These are phyloP conservation scores for Phytophthora litchii DNA, from an alignment of 352 stramenopile genomes.

Conservation along the genomic window DNA sequence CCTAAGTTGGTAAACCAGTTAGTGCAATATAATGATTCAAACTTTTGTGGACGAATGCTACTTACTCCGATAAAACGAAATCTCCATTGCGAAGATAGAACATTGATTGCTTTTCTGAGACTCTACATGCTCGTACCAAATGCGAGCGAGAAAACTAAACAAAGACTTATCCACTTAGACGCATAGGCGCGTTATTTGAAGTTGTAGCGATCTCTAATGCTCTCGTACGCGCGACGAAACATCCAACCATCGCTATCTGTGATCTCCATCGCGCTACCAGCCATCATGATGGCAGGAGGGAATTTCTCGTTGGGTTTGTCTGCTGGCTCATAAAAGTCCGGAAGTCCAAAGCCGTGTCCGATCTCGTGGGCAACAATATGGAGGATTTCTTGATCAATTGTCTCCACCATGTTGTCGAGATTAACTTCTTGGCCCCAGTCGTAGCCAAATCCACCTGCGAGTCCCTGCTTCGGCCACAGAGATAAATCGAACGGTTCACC, in stretches of 20 bases:
- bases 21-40: too few species aligned
- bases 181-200: conserved; percentile 14
- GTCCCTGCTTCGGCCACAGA: conserved; percentile 37
- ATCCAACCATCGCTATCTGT: conserved; percentile 38
- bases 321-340: conserved; percentile 22
- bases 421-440: conserved; percentile 32
- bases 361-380: conserved; percentile 42
- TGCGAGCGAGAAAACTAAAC: conserved; percentile 11
- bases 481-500: conserved; percentile 44
- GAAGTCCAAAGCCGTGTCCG: conserved; percentile 29
- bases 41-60: too few species aligned
- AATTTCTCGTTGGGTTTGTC: conserved; percentile 20
- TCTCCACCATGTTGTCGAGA: conserved; percentile 34
- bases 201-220: conserved; percentile 20
- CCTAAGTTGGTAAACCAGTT: conserved; percentile 7
- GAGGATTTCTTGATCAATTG: conserved; percentile 31
- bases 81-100: not conserved
- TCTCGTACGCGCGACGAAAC: conserved; percentile 27
- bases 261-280: conserved; percentile 27
- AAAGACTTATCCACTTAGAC: not conserved
- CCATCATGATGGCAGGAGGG: conserved; percentile 28
- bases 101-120: conserved; percentile 1
- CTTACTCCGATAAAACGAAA: too few species aligned
- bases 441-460: conserved; percentile 30
- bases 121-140: conserved; percentile 4